Conservation (phyloP, 73 alveolate species). For the Blepharisma japonicum region DNA sequence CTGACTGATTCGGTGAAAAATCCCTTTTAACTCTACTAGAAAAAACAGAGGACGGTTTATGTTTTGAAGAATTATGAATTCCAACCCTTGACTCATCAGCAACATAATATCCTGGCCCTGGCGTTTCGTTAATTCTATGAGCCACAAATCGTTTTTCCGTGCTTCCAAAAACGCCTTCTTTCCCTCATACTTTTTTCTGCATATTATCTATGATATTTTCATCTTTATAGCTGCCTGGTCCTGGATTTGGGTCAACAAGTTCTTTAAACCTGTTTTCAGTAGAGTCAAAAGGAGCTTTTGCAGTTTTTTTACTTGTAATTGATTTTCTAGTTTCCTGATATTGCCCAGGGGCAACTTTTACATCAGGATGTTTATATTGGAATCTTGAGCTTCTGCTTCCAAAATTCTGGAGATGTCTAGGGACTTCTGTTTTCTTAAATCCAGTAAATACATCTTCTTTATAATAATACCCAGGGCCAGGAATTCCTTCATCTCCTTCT, state of each 20-base stretch:
- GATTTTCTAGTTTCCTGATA: background rate
- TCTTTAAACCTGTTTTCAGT: conserved; percentile 11
- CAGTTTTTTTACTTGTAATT: background rate
- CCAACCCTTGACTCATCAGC: conserved; percentile 5
- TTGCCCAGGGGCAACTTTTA: conserved; percentile 22
- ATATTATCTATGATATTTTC: background rate
- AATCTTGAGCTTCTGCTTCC: conserved; percentile 29
- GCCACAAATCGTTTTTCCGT: background rate
- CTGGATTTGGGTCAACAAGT: background rate
- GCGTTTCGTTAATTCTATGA: background rate
- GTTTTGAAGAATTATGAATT: conserved; percentile 21
- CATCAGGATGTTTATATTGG: background rate
- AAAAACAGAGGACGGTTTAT: conserved; percentile 21
- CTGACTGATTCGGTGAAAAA: background rate
- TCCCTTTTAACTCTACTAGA: background rate
- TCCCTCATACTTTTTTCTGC: background rate
- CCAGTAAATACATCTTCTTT: background rate
- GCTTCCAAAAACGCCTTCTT: conserved; percentile 31
- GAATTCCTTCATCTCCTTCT: conserved; percentile 17
- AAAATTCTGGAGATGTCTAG: background rate
- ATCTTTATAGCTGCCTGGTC: conserved; percentile 27
- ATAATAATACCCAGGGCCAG: conserved; percentile 31
- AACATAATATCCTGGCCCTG: conserved; percentile 33
- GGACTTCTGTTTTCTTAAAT: background rate
- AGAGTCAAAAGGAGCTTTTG: conserved; percentile 32